Evolutionary conservation across 805 yeast genomes (phyloP), one percentile per base, ranked within the genome.

Genomic region (Ogataea dorogensis): DNA sequence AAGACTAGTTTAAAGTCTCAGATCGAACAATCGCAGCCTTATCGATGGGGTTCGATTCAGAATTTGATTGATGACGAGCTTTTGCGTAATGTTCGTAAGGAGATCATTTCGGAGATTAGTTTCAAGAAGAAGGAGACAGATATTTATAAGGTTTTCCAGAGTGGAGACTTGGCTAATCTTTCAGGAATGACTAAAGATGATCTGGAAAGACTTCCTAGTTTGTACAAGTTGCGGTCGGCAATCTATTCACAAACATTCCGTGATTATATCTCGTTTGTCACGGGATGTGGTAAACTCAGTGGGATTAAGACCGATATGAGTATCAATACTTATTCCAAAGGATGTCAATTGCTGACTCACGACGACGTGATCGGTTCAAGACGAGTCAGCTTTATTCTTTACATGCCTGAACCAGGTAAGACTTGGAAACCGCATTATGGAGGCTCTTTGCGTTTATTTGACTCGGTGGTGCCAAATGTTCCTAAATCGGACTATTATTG

Each of bases 331-430:
- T 93, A 93, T 59, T 81, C 83, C 31, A 85, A 86, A 51, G 94
- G 96, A 2, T 93, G 98, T 55, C 99, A 93, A 63, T 67, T 93
- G 39, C 68, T 93, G 44, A 87, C 95, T 4, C 99, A 93, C 58
- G 99, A 93, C 63, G 99, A 93, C 59, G 98, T 93, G 20, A 93
- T 93, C 56, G 98, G 98, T 1, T 81, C 96, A 1, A 71, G 99
- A 56, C 70, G 97, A 40, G 89, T 93, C 19, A 85, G 96, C 50
- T 93, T 89, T 54, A 94, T 94, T 45, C 67, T 94, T 33, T 93
- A 93, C 58, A 64, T 93, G 58, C 95, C 97, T 0, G 96, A 89
- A 28, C 97, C 98, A 2, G 93, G 86, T 44, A 79, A 79, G 41
- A 64, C 65, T 1, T 93, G 98, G 98, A 80, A 89, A 49, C 78